Conservation (phyloP, 2,329 filamentous ascomycete species). For the Fusarium sp. region DNA sequence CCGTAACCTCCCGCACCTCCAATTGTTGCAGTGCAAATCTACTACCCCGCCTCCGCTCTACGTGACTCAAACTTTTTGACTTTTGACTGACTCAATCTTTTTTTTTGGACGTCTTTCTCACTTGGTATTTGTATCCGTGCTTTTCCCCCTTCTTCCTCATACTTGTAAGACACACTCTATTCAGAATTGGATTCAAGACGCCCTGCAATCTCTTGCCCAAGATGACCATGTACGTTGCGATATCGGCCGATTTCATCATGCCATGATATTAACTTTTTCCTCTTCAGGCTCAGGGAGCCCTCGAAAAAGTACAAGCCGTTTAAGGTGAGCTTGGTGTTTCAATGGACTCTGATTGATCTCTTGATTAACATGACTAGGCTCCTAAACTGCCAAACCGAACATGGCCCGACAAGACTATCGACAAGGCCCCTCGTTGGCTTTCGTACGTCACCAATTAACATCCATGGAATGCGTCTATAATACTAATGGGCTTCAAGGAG, state of each 20-base stretch:
- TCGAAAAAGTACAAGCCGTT: constrained; percentile 82
- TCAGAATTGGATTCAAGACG: constrained; percentile 11
- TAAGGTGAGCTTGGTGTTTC: constrained; percentile 1
- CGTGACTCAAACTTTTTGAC: constrained; percentile 27
- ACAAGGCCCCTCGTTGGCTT: constrained; percentile 91
- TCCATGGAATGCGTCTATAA: not conserved
- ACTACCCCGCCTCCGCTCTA: constrained; percentile 19
- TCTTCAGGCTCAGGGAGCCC: constrained; percentile 75
- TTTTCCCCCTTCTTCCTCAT: not conserved
- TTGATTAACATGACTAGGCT: constrained; percentile 12
- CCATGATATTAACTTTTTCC: constrained; percentile 1
- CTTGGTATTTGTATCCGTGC: constrained; percentile 18
- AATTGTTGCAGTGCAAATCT: no score
- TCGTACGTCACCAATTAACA: constrained; percentile 14
- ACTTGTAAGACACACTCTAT: constrained; percentile 1
- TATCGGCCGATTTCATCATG: constrained; percentile 1
- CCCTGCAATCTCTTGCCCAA: not conserved
- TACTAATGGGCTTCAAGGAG: constrained; percentile 5
- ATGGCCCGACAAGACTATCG: constrained; percentile 86
- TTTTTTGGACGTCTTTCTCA: constrained; percentile 10
- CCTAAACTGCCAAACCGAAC: constrained; percentile 73
- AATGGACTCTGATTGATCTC: constrained; percentile 46
- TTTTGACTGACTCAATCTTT: constrained; percentile 28
- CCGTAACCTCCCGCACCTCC: constrained; percentile 8
- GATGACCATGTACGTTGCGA: constrained; percentile 27